Base-by-base conservation (phyloP, 306 rosid species). In the Trichosanthes truncata region DNA sequence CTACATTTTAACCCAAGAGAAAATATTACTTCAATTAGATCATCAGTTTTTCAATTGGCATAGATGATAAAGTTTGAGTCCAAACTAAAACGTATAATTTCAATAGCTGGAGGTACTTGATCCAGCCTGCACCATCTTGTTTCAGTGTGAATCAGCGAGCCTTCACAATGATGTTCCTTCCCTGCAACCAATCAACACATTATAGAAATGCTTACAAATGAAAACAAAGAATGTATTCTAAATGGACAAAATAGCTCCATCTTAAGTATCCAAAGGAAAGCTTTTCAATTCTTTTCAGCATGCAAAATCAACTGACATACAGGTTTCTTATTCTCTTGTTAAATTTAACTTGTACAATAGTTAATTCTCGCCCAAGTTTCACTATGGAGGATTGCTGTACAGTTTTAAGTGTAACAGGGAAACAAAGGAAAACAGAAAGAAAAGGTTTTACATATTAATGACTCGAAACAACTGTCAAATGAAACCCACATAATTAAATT, bases 81-180 rank as follows among this genome's bases (percentile, higher is more conserved):
- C n/a, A 33, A 35, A 36, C 20, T 7, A 35, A 35, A 66, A 33
- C 25, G 14, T 33, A 20, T 26, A 66, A 35, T 3, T 36, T 7
- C 17, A 60, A 80, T 63, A 68, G 90, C 82, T 26, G 86, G 21
- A 4, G 93, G 56, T 66, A 88, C 56, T 79, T 83, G 85, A n/a
- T n/a, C n/a, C n/a, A 4, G 83, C 68, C 80, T 85, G 93, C 8
- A 82, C 77, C 43, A 86, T 83, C 84, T 87, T 89, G 78, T 89
- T 83, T 83, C 86, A 91, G 91, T 91, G 85, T 33, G 92, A 80
- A 88, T 90, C 94, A 0, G 94, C 97, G 68, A 83, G 92, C 87
- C 87, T 93, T 93, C 69, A 87, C 93, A 40, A 85, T 82, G 73
- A 91, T 77, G 74, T 80, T 90, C 84, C 97, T 87, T 62, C 92